Evolutionary conservation across 495 filamentous ascomycete species (phyloP), one percentile per base, ranked within the genome.

Genomic region (Penicillium lividum): DNA sequence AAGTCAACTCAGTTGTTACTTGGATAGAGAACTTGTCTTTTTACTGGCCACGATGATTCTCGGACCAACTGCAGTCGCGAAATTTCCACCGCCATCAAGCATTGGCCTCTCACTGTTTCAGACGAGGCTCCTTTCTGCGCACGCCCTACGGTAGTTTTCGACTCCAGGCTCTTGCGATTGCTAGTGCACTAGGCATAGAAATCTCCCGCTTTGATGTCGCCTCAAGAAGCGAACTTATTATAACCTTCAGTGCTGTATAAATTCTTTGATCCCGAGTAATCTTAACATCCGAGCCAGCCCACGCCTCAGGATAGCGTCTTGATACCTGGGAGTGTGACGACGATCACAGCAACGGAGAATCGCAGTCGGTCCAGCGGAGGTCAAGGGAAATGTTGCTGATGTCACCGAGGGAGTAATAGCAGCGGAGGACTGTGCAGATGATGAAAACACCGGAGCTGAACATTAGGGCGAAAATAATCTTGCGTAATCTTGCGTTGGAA

Each of bases 361-460:
- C 68, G 42, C 68, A 63, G 25, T 60, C 54, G 10, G 65, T 65
- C 68, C 68, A 70, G 53, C 54, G 59, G 0, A 66, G 57, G 4
- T 60, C 65, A 16, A 53, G 60, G 30, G 57, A 28, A 36, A 68
- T 54, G 11, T 54, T 62, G 30, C 50, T 58, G 43, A 70, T 64
- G 9, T 62, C 58, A 15, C 42, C 53, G 27, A 70, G 54, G 8
- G 68, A 70, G 45, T 68, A 66, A 58, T 63, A 58, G 49, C 58
- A 57, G 13, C 68, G 65, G 1, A 70, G 63, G 22, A 68, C 46
- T 10, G 68, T 56, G 52, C 56, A 62, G 56, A 70, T 70, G 44
- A 70, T 64, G 60, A 68, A 71, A n/a, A 69, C 28, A n/a, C 62
- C 65, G 15, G 65, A 68, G 25, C 57, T 65, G 55, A 68, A 60